Percentiles rank a stretch among this genome's conserved stretches.
These are phyloP conservation scores for Lactarius evosmus DNA, from an alignment of 768 basidiomycete genomes.

Conservation along the genomic window DNA sequence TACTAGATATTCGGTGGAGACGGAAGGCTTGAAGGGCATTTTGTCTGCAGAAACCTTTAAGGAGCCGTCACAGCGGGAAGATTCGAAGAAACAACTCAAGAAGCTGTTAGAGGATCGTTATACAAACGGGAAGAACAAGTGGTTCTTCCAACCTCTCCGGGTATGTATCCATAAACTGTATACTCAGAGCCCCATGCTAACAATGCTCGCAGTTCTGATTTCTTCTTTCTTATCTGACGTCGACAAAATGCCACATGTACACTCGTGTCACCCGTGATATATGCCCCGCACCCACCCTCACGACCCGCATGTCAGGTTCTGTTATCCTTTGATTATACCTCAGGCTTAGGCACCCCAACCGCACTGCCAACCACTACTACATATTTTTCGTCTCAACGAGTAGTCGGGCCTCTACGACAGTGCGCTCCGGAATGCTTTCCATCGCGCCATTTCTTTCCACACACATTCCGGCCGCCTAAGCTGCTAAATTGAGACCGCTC, in stretches of 20 bases:
- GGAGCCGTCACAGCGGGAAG: slow-evolving; percentile 92
- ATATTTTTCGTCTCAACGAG: not conserved
- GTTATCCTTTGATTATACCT: not conserved
- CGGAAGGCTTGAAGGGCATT: slow-evolving; percentile 89
- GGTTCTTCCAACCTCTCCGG: slow-evolving; percentile 90
- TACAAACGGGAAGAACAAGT: slow-evolving; percentile 91
- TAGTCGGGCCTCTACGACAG: slow-evolving; percentile 38
- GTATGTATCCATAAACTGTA: slow-evolving; percentile 42
- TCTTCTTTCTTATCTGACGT: slow-evolving; percentile 18
- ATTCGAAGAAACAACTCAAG: slow-evolving; percentile 94
- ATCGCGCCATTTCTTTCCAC: slow-evolving; percentile 56
- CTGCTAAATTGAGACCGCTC: not conserved
- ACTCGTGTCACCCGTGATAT: slow-evolving; percentile 33
- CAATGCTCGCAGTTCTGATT: slow-evolving; percentile 37
- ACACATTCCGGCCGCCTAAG: slow-evolving; percentile 59
- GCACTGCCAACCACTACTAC: not conserved
- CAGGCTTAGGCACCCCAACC: not conserved
- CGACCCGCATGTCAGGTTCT: slow-evolving; percentile 8
- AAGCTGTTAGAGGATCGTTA: slow-evolving; percentile 96
- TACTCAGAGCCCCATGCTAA: not conserved
- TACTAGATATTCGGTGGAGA: slow-evolving; percentile 95
- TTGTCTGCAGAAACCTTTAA: slow-evolving; percentile 91
- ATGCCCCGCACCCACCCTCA: slow-evolving; percentile 29
- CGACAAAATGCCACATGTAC: slow-evolving; percentile 42
- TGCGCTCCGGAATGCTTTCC: slow-evolving; percentile 49